A percentile compares a stretch with the other conserved stretches of the same genome.
Evolutionary conservation across 305 asterid genomes (phyloP).

Genomic region (Fraxinus baroniana): DNA sequence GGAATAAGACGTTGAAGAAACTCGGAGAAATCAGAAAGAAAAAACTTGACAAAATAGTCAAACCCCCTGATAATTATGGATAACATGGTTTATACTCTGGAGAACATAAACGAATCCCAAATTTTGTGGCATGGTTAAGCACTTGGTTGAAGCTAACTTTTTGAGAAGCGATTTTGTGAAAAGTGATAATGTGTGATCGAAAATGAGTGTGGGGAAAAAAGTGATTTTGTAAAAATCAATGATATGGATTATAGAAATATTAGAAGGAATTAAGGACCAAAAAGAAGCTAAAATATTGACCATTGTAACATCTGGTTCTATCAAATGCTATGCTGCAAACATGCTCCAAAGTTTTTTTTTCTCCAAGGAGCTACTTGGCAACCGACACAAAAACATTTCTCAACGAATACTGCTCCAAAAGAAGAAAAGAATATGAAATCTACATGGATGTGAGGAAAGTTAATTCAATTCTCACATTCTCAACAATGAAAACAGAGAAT

Average conservation of each 20-base stretch:
- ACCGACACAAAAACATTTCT: neutral
- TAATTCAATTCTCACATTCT: neutral
- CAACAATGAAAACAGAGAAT: neutral
- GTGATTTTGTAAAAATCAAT: too few relatives aligned
- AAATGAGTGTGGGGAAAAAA: too few relatives aligned
- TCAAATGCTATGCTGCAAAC: neutral
- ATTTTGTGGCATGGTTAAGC: neutral
- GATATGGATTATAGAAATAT: neutral
- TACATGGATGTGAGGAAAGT: neutral
- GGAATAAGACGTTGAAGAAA: neutral
- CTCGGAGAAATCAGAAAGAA: neutral
- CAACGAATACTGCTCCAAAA: neutral
- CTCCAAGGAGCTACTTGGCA: neutral
- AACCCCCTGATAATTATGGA: neutral
- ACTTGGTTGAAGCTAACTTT: too few relatives aligned
- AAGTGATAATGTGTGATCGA: too few relatives aligned
- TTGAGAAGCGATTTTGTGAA: too few relatives aligned
- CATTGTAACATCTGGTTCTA: neutral
- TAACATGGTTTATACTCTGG: neutral
- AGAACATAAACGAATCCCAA: neutral
- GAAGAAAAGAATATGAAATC: neutral
- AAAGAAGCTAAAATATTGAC: neutral
- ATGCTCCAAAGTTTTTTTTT: neutral
- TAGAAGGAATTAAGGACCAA: neutral
- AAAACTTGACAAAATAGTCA: neutral